Conservation (phyloP, 768 basidiomycete species). For the Kondoa malvinella region DNA sequence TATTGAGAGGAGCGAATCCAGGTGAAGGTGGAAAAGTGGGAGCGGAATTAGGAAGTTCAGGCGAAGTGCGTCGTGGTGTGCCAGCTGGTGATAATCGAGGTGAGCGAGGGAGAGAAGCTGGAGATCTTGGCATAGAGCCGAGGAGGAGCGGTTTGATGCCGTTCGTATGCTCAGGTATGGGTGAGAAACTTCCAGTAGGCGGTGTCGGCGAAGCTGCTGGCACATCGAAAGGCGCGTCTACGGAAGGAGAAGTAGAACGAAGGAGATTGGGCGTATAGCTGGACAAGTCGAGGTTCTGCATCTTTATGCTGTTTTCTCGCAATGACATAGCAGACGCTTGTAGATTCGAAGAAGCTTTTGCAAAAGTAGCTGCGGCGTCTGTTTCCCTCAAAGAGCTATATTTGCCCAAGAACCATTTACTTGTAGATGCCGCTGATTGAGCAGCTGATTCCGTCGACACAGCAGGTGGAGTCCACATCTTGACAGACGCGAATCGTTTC, state of each 20-base stretch:
- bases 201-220: background rate
- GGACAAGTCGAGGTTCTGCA: no score
- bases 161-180: background rate
- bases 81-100: no score
- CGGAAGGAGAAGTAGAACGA: no score
- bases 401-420: background rate
- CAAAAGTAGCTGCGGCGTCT: conserved; percentile 1
- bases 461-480: background rate
- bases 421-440: background rate
- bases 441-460: background rate
- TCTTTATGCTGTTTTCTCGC: background rate
- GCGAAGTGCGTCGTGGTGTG: no score
- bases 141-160: conserved; percentile 1
- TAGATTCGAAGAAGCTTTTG: background rate
- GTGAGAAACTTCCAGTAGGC: background rate
- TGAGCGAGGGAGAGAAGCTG: no score
- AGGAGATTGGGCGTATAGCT: no score
- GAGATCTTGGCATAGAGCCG: background rate
- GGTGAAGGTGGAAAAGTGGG: background rate
- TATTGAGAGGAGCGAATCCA: background rate
- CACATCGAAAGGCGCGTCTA: background rate
- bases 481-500: background rate
- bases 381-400: background rate
- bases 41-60: no score
- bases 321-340: background rate